Percentiles rank a stretch among this genome's conserved stretches.
These are phyloP conservation scores for Hypoxylon subgilvum DNA, from an alignment of 495 filamentous ascomycete species.

Conservation along the genomic window DNA sequence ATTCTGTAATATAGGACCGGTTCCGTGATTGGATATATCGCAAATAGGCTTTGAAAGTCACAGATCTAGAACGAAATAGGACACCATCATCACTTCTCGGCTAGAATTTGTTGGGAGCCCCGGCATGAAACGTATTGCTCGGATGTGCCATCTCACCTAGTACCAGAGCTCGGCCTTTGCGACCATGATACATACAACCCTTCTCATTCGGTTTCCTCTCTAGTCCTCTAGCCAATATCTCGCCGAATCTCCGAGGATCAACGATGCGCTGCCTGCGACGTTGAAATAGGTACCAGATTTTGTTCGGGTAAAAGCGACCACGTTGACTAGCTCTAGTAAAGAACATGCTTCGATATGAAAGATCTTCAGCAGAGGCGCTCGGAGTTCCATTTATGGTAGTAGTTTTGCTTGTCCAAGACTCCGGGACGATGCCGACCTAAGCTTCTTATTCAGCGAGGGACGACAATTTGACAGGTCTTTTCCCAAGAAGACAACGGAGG, in stretches of 20 bases:
- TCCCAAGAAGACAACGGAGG: slow-evolving; percentile 35
- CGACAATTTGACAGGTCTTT: slow-evolving; percentile 15
- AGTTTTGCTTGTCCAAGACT: slow-evolving; percentile 24
- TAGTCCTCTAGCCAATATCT: background rate
- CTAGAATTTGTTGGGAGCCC: slow-evolving; percentile 27
- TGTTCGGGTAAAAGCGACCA: slow-evolving; percentile 14
- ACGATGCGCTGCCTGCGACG: background rate
- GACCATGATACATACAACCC: too few relatives aligned
- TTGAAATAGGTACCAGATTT: background rate
- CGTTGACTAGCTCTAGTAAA: slow-evolving; percentile 2
- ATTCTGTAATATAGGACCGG: slow-evolving; percentile 24
- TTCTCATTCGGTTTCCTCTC: background rate
- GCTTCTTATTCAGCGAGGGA: slow-evolving; percentile 3
- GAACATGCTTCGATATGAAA: background rate
- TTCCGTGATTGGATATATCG: slow-evolving; percentile 18
- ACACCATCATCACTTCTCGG: slow-evolving; percentile 9
- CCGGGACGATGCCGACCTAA: slow-evolving; percentile 19
- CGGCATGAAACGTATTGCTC: slow-evolving; percentile 11
- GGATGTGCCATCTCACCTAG: slow-evolving; percentile 3
- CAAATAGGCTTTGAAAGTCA: slow-evolving; percentile 31
- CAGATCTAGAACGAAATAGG: slow-evolving; percentile 31
- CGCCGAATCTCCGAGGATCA: slow-evolving; percentile 24
- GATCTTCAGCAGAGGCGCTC: slow-evolving; percentile 2
- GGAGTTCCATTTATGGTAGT: slow-evolving; percentile 30
- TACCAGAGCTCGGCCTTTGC: slow-evolving; percentile 6